Conservation (phyloP, 1,284 basidiomycete species). For the Porodaedalea pini region DNA sequence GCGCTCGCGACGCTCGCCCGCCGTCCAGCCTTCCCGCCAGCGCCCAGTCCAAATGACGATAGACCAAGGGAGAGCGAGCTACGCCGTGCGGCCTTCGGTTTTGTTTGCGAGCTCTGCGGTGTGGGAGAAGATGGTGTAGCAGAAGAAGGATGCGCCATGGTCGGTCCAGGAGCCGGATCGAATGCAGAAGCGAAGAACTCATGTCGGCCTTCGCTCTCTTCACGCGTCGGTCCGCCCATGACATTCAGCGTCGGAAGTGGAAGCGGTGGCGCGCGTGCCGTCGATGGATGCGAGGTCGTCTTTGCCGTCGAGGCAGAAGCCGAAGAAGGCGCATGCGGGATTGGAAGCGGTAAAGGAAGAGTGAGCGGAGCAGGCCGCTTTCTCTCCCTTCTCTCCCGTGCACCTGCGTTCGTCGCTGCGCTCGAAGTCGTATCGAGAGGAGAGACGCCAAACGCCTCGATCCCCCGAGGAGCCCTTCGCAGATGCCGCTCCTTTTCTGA, state of each 20-base stretch:
- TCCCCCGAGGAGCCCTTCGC: constrained; percentile 6
- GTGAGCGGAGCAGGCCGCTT: constrained; percentile 17
- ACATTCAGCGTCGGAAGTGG: neutral
- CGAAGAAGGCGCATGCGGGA: neutral
- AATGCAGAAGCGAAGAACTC: constrained; percentile 17
- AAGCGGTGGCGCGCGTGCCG: neutral
- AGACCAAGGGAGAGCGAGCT: neutral
- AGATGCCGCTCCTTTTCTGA: constrained; percentile 6
- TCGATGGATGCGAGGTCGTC: neutral
- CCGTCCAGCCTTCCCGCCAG: neutral
- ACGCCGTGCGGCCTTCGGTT: neutral
- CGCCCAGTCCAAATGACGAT: neutral
- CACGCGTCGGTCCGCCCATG: neutral
- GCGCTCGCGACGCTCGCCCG: constrained; percentile 9
- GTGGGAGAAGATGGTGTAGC: neutral
- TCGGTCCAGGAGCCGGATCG: constrained; percentile 2
- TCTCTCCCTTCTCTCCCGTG: constrained; percentile 8
- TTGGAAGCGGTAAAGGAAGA: constrained; percentile 11
- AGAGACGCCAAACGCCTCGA: constrained; percentile 15
- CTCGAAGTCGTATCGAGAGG: constrained; percentile 7
- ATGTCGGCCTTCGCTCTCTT: constrained; percentile 11
- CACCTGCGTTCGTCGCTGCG: neutral
- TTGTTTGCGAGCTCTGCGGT: neutral
- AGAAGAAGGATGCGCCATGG: neutral
- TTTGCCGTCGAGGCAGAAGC: neutral